Evolutionary conservation across 1,284 basidiomycete genomes (phyloP).

Genomic region (Papiliotrema laurentii): DNA sequence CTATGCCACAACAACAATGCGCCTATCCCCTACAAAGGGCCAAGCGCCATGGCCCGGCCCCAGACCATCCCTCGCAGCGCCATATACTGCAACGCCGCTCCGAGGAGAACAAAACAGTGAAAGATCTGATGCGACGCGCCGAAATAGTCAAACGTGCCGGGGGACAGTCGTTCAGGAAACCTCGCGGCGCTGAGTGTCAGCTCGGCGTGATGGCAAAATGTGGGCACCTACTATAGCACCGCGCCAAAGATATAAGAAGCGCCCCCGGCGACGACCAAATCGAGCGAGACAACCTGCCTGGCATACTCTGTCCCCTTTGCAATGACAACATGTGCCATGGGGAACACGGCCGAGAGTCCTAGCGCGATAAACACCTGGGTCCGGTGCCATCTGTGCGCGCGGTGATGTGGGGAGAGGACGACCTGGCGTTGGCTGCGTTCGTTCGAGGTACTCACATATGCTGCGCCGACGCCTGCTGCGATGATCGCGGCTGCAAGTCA

Average conservation of each 20-base stretch:
- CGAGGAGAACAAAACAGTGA: conserved; percentile 73
- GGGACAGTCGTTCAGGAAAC: conserved; percentile 71
- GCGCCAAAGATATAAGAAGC: conserved; percentile 67
- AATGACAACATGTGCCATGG: conserved; percentile 62
- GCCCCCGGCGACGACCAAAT: conserved; percentile 65
- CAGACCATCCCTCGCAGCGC: conserved; percentile 41
- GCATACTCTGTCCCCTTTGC: conserved; percentile 59
- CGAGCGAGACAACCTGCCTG: conserved; percentile 61
- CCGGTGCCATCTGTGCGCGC: conserved; percentile 68
- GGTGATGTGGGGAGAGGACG: conserved; percentile 73
- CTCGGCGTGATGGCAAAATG: conserved; percentile 3
- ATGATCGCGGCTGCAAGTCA: conserved; percentile 21
- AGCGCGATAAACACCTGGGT: conserved; percentile 76
- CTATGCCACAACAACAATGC: too few relatives aligned
- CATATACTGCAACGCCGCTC: conserved; percentile 68
- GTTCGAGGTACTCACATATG: conserved; percentile 21
- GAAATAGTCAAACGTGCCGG: conserved; percentile 75
- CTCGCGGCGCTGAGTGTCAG: conserved; percentile 61
- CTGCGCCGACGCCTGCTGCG: conserved; percentile 25
- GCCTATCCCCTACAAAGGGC: too few relatives aligned
- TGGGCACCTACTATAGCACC: conserved; percentile 64
- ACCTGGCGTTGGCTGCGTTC: conserved; percentile 51
- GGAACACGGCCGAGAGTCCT: conserved; percentile 68
- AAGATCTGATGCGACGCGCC: conserved; percentile 78
- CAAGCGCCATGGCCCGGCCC: too few relatives aligned